These are phyloP conservation scores for Cladophialophora immunda DNA, from an alignment of 2,329 filamentous ascomycete species.

Conservation along the genomic window DNA sequence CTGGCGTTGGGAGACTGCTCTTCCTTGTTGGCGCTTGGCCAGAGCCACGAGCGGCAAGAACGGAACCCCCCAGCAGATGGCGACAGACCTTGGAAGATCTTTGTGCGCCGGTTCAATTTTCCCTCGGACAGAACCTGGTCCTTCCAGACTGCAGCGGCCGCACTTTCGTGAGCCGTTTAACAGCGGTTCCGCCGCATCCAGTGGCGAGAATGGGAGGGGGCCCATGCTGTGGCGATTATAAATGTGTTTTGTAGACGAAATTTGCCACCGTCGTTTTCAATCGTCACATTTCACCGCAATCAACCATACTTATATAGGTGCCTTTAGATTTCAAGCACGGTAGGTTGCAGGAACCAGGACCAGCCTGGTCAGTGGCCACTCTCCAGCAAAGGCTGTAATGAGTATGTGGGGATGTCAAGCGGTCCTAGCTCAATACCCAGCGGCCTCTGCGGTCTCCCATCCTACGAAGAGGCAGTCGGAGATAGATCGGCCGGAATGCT, in stretches of 20 bases:
- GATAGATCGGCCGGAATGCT: not conserved
- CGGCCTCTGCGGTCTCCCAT: not conserved
- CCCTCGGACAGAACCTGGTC: not conserved
- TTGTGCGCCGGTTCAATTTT: not conserved
- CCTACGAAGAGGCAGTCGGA: not conserved
- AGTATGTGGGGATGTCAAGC: not conserved
- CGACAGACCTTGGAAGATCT: too few relatives aligned
- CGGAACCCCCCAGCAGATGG: too few relatives aligned
- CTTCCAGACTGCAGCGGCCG: not conserved
- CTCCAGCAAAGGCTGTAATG: not conserved
- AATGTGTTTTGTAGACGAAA: too few relatives aligned
- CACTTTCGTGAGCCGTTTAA: not conserved
- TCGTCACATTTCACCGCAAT: not conserved
- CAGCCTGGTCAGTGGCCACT: not conserved
- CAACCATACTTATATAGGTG: not conserved
- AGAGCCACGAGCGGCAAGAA: too few relatives aligned
- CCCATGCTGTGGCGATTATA: not conserved
- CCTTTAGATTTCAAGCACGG: not conserved
- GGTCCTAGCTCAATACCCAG: not conserved
- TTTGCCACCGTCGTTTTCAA: not conserved
- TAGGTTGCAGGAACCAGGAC: not conserved
- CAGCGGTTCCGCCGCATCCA: not conserved
- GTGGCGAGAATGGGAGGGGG: not conserved
- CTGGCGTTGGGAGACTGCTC: too few relatives aligned
- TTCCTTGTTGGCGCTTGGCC: too few relatives aligned